Conservation (phyloP, 345 rosid genomes). For the Psidium guajava region DNA sequence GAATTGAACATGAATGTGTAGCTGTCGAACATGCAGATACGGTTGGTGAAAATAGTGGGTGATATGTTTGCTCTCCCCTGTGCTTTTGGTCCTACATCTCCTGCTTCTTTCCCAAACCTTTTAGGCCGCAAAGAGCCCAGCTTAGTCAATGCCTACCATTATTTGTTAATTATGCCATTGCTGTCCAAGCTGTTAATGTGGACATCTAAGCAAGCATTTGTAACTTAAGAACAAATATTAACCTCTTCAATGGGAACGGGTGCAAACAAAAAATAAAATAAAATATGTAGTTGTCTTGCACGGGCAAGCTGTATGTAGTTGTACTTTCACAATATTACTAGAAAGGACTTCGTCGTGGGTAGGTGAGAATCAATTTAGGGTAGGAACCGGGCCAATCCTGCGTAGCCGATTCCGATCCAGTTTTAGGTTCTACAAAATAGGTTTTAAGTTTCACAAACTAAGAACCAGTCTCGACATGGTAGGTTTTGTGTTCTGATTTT, state of each 20-base stretch:
- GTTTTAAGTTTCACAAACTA: neutral
- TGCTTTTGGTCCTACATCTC: neutral
- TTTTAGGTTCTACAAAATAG: neutral
- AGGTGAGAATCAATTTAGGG: neutral
- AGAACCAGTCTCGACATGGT: neutral
- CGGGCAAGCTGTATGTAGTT: neutral
- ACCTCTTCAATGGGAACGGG: neutral
- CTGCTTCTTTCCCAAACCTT: neutral
- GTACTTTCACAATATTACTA: neutral
- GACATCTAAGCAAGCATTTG: neutral
- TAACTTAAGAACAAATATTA: neutral
- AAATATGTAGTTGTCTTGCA: neutral
- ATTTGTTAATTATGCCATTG: neutral
- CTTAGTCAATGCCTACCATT: neutral
- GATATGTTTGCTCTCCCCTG: neutral
- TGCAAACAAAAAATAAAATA: too few relatives aligned
- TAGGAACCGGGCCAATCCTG: too few relatives aligned
- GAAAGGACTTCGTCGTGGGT: neutral
- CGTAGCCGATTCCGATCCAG: fast-evolving
- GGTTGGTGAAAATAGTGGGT: neutral
- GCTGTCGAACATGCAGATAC: neutral
- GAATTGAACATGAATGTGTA: neutral
- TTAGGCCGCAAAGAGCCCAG: neutral
- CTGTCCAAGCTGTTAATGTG: neutral
- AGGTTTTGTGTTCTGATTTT: neutral